Evolutionary conservation across 1,284 basidiomycete genomes (phyloP), one percentile per base, ranked within the genome.

Genomic region (Bjerkandera adusta): DNA sequence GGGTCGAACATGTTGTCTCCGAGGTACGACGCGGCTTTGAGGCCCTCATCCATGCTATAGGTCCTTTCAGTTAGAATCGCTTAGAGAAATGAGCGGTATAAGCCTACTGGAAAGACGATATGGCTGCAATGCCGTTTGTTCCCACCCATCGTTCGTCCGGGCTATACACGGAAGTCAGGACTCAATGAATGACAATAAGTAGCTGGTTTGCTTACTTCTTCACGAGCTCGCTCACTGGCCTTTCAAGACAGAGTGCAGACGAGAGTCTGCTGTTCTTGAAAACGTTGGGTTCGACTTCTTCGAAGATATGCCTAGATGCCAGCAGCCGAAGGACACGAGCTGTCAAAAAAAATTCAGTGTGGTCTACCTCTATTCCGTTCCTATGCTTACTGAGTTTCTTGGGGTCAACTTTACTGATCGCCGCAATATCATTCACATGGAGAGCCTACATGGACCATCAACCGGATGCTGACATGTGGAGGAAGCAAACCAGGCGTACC

Each of bases 201-300:
- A n/a, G n/a, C n/a, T n/a, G n/a, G n/a, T n/a, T n/a, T n/a, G n/a
- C 60, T 35, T 50, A 70, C 71, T 57, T 48, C 33, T 53, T 46
- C 5, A 56, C 38, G 12, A 72, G 44, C 5, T 66, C 63, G 24
- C 60, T 48, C 11, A 64, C 50, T 5, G 64, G 50, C 40, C 72
- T 75, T n/a, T 61, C 59, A 0, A 68, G 72, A 47, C 75, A 72
- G 5, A 76, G 50, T 22, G 63, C 46, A 26, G 64, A 61, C 0
- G 73, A 73, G 30, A 71, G 59, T 2, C 71, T 67, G 24, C 66
- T 76, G 50, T 72, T 68, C 0, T 65, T 58, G 48, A 75, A 76
- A 0, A 71, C 64, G 45, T 75, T 64, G 1, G 71, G 73, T 3
- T 48, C 39, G 0, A 73, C 53, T 51, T 77, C 74, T 5, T 48